Evolutionary conservation across 352 stramenopile species (phyloP).

Genomic region (Phytopythium delawarense): DNA sequence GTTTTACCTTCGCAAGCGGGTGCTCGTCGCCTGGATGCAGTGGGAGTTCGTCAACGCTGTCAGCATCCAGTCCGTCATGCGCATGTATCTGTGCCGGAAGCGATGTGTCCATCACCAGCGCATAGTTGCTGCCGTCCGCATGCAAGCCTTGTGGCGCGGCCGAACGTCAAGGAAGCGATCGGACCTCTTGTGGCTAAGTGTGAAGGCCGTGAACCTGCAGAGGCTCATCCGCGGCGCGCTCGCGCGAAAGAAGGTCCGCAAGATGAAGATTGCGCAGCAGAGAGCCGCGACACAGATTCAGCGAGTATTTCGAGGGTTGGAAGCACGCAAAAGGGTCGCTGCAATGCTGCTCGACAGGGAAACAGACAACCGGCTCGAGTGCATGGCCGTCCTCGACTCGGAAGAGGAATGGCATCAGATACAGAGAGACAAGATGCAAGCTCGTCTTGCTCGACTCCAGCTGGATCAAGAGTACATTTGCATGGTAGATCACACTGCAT

Average conservation of each 20-base stretch:
- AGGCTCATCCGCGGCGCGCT: constrained; percentile 47
- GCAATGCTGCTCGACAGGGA: constrained; percentile 51
- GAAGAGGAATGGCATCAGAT: constrained; percentile 65
- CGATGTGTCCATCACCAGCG: constrained; percentile 8
- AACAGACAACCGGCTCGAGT: constrained; percentile 56
- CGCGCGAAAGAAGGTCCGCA: constrained; percentile 30
- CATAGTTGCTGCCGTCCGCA: constrained; percentile 39
- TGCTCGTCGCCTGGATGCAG: constrained; percentile 42
- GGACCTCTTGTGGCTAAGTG: constrained; percentile 46
- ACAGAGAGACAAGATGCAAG: constrained; percentile 54
- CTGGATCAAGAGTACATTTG: constrained; percentile 44
- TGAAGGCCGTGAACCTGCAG: constrained; percentile 48
- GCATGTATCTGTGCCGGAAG: constrained; percentile 34
- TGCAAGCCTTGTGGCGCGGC: constrained; percentile 66
- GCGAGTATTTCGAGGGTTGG: constrained; percentile 60
- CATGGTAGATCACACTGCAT: background rate
- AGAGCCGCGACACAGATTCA: constrained; percentile 51
- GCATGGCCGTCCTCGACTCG: constrained; percentile 61
- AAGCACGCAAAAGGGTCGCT: constrained; percentile 28
- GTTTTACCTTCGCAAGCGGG: constrained; percentile 34
- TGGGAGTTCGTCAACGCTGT: constrained; percentile 56
- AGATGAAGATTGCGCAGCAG: constrained; percentile 10
- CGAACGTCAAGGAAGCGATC: constrained; percentile 34
- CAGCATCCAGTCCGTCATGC: constrained; percentile 65
- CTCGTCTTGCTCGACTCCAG: constrained; percentile 47